Conservation (phyloP, 345 rosid genomes). For the Aethionema arabicum region DNA sequence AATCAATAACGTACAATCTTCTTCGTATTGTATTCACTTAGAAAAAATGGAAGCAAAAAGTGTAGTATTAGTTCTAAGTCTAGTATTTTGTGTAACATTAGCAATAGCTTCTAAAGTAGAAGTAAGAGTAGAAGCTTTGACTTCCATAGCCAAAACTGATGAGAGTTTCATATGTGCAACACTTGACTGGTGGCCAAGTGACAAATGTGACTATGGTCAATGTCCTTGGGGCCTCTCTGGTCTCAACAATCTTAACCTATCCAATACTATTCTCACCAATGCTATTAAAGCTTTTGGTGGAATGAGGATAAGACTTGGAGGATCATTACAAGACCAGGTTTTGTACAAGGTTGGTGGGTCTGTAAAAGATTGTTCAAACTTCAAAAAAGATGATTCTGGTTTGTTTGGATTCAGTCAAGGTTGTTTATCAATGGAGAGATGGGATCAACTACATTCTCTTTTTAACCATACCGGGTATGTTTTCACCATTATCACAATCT, state of each 20-base stretch:
- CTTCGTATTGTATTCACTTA: background rate
- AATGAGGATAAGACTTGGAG: slow-evolving; percentile 37
- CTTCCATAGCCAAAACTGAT: slow-evolving; percentile 46
- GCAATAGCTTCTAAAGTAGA: slow-evolving; percentile 17
- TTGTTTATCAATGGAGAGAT: slow-evolving; percentile 48
- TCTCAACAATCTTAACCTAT: slow-evolving; percentile 42
- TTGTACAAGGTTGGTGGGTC: slow-evolving; percentile 43
- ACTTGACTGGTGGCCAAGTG: slow-evolving; percentile 64
- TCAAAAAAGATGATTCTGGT: slow-evolving; percentile 28
- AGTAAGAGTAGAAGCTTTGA: slow-evolving; percentile 40
- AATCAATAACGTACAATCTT: too few relatives aligned
- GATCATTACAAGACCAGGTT: slow-evolving; percentile 55
- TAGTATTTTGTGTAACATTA: slow-evolving; percentile 5
- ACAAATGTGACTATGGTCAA: slow-evolving; percentile 54
- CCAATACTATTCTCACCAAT: slow-evolving; percentile 46
- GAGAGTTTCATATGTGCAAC: slow-evolving; percentile 59
- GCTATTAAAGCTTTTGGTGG: slow-evolving; percentile 54
- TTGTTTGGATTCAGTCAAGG: slow-evolving; percentile 57
- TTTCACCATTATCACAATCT: background rate
- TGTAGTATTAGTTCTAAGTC: slow-evolving; percentile 1
- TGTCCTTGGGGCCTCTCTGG: slow-evolving; percentile 67
- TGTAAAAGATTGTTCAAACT: slow-evolving; percentile 34
- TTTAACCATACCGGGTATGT: slow-evolving; percentile 47
- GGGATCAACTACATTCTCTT: slow-evolving; percentile 51
- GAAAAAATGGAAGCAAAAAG: slow-evolving; percentile 6